These are phyloP conservation scores for Hippophae rhamnoides DNA, from an alignment of 306 rosid species.

Conservation along the genomic window DNA sequence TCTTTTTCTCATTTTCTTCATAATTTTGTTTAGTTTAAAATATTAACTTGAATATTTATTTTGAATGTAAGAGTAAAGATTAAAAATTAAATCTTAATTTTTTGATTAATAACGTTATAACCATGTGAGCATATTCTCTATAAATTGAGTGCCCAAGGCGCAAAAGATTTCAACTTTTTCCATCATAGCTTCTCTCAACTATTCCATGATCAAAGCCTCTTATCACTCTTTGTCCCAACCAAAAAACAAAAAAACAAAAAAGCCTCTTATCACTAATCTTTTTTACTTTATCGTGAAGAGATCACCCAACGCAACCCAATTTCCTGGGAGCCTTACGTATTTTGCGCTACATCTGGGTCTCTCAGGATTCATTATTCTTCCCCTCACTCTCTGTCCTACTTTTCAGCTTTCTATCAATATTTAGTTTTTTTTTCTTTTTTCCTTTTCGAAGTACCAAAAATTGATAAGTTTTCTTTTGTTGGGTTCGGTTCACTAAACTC, in stretches of 20 bases:
- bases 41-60: no score
- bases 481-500: not conserved
- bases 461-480: not conserved
- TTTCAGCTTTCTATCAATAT: not conserved
- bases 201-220: constrained; percentile 12
- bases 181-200: not conserved
- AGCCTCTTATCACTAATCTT: not conserved
- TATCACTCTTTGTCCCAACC: not conserved
- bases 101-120: no score
- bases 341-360: constrained; percentile 15
- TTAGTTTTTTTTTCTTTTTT: no score
- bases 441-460: no score
- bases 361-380: constrained; percentile 20
- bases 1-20: no score
- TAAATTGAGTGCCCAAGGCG: not conserved
- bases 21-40: no score
- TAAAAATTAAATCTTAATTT: no score
- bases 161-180: no score
- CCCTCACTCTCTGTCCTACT: not conserved
- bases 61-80: no score
- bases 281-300: constrained; percentile 29
- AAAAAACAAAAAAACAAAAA: no score
- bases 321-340: not conserved
- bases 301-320: no score
- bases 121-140: not conserved